Conservation (phyloP, 208 protist species). For the Borovskyia barvae region DNA sequence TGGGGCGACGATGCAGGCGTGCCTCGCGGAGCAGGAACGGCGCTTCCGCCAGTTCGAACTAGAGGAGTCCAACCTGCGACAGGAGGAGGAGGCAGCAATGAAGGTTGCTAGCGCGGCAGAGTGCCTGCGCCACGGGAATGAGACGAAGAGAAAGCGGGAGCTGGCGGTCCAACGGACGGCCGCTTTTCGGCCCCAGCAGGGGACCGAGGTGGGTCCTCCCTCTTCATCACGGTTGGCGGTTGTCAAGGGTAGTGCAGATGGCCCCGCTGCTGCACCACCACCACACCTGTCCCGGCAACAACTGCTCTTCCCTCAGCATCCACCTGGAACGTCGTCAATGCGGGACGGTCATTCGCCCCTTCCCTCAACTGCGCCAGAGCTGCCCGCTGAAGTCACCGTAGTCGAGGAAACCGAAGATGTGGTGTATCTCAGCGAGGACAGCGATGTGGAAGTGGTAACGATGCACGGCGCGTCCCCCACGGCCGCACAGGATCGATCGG, state of each 20-base stretch:
- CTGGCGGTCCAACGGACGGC: neutral
- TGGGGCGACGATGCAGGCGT: conserved; percentile 32
- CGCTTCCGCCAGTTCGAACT: conserved; percentile 59
- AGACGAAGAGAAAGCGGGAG: conserved; percentile 9
- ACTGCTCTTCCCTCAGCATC: conserved; percentile 11
- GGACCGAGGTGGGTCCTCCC: neutral
- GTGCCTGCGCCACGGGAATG: conserved; percentile 27
- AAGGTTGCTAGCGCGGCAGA: conserved; percentile 5
- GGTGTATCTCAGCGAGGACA: conserved; percentile 2
- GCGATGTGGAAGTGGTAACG: neutral
- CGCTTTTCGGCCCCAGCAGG: too few species aligned
- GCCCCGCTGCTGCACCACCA: neutral
- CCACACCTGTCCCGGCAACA: conserved; percentile 6
- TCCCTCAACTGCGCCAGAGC: neutral
- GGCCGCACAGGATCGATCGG: neutral
- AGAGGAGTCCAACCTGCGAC: conserved; percentile 38
- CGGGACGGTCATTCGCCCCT: neutral
- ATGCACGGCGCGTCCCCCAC: too few species aligned
- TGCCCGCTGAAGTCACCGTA: neutral
- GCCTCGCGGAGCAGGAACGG: conserved; percentile 46
- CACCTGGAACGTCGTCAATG: neutral
- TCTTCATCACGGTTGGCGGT: neutral
- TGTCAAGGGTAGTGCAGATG: neutral
- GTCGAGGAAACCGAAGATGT: conserved; percentile 2
- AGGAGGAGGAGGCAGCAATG: conserved; percentile 20